phyloP scores from a whole-genome alignment of 345 rosid genomes.

The Acer negundo region DNA sequence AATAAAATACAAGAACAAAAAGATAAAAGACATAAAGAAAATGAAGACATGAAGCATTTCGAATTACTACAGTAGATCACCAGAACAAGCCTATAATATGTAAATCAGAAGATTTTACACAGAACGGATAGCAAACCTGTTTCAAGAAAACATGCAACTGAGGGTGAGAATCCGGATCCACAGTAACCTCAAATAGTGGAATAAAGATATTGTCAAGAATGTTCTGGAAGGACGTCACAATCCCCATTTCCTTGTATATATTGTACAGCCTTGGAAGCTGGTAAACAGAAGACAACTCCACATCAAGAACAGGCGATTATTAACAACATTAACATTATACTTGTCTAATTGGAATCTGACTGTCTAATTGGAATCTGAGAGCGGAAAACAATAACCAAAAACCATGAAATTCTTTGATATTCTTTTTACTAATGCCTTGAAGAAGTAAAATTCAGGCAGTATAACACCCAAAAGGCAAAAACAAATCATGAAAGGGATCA shows the following conservation, averaged over 20 bases:
- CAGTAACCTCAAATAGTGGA: constrained; percentile 95
- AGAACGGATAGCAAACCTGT: constrained; percentile 56
- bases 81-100: background rate
- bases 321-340: background rate
- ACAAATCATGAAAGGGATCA: background rate
- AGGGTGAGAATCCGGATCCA: constrained; percentile 99
- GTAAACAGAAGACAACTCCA: constrained; percentile 16
- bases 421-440: background rate
- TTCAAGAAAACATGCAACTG: constrained; percentile 96
- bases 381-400: background rate
- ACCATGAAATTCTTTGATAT: background rate
- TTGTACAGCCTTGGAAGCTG: constrained; percentile 98
- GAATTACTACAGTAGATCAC: background rate
- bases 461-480: background rate
- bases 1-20: background rate
- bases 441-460: background rate
- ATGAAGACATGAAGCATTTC: background rate
- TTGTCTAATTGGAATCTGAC: background rate
- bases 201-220: constrained; percentile 97
- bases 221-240: constrained; percentile 98
- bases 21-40: background rate
- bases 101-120: background rate
- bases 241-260: constrained; percentile 98
- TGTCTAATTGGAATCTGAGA: background rate
- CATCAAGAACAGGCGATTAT: background rate